Evolutionary conservation across 1,139 yeast species (phyloP), one percentile per base, ranked within the genome.

Genomic region (Kurtzmaniella quercitrusa): DNA sequence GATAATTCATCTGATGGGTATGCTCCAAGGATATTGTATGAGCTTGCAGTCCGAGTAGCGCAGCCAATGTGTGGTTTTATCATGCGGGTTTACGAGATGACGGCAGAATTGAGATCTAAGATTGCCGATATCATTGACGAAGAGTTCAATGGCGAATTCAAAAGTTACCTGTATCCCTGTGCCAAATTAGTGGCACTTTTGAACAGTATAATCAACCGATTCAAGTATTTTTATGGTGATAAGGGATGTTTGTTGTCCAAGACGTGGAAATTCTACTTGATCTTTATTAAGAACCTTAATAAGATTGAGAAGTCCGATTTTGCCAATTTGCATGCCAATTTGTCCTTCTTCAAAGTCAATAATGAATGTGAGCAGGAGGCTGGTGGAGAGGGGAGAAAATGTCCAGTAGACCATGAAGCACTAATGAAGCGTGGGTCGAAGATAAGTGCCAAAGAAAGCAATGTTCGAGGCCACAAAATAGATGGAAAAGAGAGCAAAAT

Each of bases 221-320:
- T 63, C 18, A 55, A 56, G 3, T 48, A 51, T 5, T 31, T 48
- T 11, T 59, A 57, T 37, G 59, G 59, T 38, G 61, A 52, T 2
- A 59, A 59, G 43, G 50, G 62, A 1, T 44, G 39, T n/a, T 63
- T 66, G 44, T 51, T 68, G 9, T 51, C 62, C 9, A 68, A 69
- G 48, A 58, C 70, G 43, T 73, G 78, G 78, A 63, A 60, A 39
- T 70, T 71, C 43, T 71, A 71, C 53, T 50, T 65, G 45, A 68
- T 73, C 1, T 64, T 71, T 44, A 58, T 69, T 18, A 61, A 63
- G 27, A 62, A 62, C 44, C 55, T 66, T 10, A 60, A 53, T 41
- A 63, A 62, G 43, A 56, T 65, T 53, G 61, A 55, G 41, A 50
- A 64, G 7, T 48, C 56, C 27, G 64, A 63, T 45, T 66, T 68